phyloP scores from a whole-genome alignment of 371 early-diverging fungal species.

The Apophysomyces ossiformis region DNA sequence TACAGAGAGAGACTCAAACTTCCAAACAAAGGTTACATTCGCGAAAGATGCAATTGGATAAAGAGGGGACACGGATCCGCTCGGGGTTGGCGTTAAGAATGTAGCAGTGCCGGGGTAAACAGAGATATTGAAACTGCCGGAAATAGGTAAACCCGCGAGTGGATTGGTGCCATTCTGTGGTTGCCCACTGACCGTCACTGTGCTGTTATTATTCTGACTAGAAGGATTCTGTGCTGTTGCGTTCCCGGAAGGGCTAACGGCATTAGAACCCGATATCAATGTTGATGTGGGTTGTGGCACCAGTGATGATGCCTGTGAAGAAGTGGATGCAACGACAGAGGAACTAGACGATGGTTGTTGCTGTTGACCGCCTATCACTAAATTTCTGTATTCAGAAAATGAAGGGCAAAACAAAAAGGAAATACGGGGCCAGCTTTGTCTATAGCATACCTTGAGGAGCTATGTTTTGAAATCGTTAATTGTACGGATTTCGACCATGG shows the following conservation, averaged over 20 bases:
- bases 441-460: no score
- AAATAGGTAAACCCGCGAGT: conserved; percentile 21
- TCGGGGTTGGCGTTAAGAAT: conserved; percentile 23
- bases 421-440: no score
- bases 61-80: conserved; percentile 18
- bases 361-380: neutral
- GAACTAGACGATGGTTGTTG: neutral
- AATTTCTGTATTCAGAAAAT: no score
- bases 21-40: conserved; percentile 33
- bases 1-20: conserved; percentile 17
- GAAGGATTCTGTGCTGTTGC: no score
- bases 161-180: neutral
- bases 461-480: no score
- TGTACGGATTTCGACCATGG: no score
- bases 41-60: conserved; percentile 16
- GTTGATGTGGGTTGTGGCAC: no score
- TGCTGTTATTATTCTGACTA: neutral
- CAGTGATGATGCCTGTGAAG: neutral
- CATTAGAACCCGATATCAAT: no score
- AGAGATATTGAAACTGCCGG: conserved; percentile 19
- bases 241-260: no score
- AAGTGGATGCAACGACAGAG: neutral
- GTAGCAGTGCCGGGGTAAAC: conserved; percentile 21
- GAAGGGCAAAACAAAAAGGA: no score
- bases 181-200: neutral